Conservation (phyloP, 208 protist species). For the Leishmania major region DNA sequence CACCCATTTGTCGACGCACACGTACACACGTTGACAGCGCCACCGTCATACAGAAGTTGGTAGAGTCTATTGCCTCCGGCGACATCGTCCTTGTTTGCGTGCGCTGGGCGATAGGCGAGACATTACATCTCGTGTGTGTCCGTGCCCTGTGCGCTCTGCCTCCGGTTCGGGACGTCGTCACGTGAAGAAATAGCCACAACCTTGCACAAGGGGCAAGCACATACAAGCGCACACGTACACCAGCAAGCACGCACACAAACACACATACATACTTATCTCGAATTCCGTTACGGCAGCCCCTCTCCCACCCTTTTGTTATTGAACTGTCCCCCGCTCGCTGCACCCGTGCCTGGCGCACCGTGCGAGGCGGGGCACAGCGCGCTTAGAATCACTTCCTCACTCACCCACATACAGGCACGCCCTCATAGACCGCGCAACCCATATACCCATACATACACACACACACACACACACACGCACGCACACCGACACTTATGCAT, state of each 20-base stretch:
- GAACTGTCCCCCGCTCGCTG: neutral
- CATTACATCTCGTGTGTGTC: no score
- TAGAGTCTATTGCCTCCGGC: neutral
- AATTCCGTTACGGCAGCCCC: neutral
- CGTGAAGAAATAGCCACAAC: neutral
- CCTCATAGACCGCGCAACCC: neutral
- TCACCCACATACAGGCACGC: neutral
- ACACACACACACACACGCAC: neutral
- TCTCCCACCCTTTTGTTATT: neutral
- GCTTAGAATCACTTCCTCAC: neutral
- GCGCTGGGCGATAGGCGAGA: no score
- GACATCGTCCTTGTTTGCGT: neutral
- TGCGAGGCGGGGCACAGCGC: neutral
- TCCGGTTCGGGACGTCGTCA: no score
- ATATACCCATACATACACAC: neutral
- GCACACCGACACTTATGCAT: neutral
- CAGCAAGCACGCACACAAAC: neutral
- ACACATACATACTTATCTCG: neutral
- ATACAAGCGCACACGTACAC: neutral
- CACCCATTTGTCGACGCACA: neutral
- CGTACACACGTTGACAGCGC: neutral
- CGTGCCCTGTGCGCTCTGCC: neutral
- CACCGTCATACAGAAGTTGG: neutral
- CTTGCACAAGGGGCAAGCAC: neutral
- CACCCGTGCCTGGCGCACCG: neutral